Percentiles rank a stretch among this genome's conserved stretches.
Evolutionary conservation across 495 filamentous ascomycete genomes (phyloP).

Genomic region (Penicillium flavigenum): DNA sequence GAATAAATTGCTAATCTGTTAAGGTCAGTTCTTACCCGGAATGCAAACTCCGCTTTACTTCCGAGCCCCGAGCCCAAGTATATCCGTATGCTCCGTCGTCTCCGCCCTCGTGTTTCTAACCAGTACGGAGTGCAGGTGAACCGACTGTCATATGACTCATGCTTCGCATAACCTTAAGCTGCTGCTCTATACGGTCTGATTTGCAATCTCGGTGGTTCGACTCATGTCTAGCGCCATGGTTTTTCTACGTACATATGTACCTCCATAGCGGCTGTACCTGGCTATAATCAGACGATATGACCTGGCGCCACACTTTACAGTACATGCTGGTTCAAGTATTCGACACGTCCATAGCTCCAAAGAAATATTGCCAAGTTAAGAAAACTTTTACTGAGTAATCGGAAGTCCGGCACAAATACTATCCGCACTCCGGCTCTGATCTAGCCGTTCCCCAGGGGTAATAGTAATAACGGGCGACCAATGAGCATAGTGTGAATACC

Average conservation of each 20-base stretch:
- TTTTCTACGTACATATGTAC: too few relatives aligned
- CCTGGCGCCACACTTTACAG: background rate
- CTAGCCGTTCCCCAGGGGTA: constrained; percentile 13
- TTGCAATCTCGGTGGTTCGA: background rate
- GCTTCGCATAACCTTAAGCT: background rate
- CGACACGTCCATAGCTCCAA: background rate
- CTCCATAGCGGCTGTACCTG: background rate
- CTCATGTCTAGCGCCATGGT: background rate
- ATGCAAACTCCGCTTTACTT: constrained; percentile 10
- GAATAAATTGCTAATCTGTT: background rate
- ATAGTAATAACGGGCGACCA: constrained; percentile 2
- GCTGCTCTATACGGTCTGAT: background rate
- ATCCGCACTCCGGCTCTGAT: constrained; percentile 13
- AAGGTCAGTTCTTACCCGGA: background rate
- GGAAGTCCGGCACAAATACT: constrained; percentile 19
- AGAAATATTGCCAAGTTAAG: constrained; percentile 16
- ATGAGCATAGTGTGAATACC: constrained; percentile 1
- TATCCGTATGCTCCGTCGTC: background rate
- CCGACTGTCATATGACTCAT: constrained; percentile 8
- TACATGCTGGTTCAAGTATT: background rate
- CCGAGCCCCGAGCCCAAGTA: constrained; percentile 6
- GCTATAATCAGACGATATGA: constrained; percentile 4
- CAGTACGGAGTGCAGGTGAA: too few relatives aligned
- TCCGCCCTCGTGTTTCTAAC: constrained; percentile 1
- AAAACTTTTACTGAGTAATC: constrained; percentile 4